Percentiles rank a stretch among this genome's conserved stretches.
Evolutionary conservation across 2,329 filamentous ascomycete genomes (phyloP).

Genomic region (Paecilomyces sp.): DNA sequence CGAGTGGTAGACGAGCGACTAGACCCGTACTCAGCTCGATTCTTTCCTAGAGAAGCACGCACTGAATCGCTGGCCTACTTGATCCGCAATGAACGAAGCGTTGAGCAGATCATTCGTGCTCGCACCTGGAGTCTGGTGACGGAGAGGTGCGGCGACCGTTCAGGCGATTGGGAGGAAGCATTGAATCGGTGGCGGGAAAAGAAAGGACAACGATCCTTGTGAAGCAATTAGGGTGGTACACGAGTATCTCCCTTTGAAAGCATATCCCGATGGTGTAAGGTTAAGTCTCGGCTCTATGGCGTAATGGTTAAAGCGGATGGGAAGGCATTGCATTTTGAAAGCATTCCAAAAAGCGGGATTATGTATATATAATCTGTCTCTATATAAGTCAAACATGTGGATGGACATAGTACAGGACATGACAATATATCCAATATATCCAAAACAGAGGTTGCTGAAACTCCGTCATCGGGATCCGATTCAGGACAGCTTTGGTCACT

Average conservation of each 20-base stretch:
- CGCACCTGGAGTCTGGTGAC: slow-evolving; percentile 74
- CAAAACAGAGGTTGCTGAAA: neutral
- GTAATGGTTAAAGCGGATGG: neutral
- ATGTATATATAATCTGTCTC: neutral
- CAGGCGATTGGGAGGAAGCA: slow-evolving; percentile 57
- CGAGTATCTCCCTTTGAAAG: neutral
- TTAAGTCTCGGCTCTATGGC: neutral
- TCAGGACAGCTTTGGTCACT: neutral
- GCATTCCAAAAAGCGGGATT: neutral
- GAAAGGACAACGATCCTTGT: slow-evolving; percentile 11
- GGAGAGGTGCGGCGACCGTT: slow-evolving; percentile 62
- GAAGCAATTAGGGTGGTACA: neutral
- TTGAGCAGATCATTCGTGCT: slow-evolving; percentile 68
- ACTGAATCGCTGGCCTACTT: slow-evolving; percentile 69
- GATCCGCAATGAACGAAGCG: slow-evolving; percentile 64
- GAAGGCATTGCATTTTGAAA: neutral
- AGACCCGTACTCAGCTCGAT: slow-evolving; percentile 84
- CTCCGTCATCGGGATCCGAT: neutral
- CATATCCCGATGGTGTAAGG: neutral
- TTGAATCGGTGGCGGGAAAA: slow-evolving; percentile 54
- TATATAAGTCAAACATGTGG: neutral
- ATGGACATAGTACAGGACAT: neutral
- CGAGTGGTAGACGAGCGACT: slow-evolving; percentile 76
- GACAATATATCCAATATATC: neutral
- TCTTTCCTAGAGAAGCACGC: slow-evolving; percentile 66